Percentiles rank a stretch among this genome's conserved stretches.
Conservation (phyloP, 495 filamentous ascomycete species). For the Penicillium antarcticum region DNA sequence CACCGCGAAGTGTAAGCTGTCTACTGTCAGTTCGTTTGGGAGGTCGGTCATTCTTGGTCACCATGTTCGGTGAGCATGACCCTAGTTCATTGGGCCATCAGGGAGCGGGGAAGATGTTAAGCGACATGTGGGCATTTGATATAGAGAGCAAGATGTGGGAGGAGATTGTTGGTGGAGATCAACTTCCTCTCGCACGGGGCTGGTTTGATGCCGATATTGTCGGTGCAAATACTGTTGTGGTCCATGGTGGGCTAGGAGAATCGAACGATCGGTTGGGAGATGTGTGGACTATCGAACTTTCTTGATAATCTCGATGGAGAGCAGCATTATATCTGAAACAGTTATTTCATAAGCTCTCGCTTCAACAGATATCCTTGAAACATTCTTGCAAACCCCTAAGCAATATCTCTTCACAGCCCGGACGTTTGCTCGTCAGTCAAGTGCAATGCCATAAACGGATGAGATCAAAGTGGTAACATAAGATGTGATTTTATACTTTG, state of each 20-base stretch:
- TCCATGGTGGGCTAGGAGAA: slow-evolving; percentile 47
- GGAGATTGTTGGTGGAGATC: slow-evolving; percentile 50
- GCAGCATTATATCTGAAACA: no score
- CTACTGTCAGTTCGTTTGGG: slow-evolving; percentile 45
- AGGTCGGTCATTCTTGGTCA: slow-evolving; percentile 57
- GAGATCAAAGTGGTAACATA: no score
- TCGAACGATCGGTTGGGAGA: slow-evolving; percentile 46
- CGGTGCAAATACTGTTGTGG: slow-evolving; percentile 25
- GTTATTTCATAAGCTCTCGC: no score
- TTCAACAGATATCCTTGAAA: no score
- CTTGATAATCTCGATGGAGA: no score
- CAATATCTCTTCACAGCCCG: no score
- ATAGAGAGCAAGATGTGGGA: slow-evolving; percentile 51
- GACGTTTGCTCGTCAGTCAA: no score
- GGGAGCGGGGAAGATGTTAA: slow-evolving; percentile 65
- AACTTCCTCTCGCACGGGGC: slow-evolving; percentile 34
- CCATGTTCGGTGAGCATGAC: slow-evolving; percentile 65
- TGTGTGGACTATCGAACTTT: slow-evolving; percentile 36
- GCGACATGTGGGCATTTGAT: slow-evolving; percentile 74
- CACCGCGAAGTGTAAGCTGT: slow-evolving; percentile 43
- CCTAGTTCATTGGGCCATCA: slow-evolving; percentile 59
- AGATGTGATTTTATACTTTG: no score
- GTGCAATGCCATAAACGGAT: no score
- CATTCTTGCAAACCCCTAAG: no score
- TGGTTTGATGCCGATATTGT: slow-evolving; percentile 45